Percentiles rank a stretch among this genome's conserved stretches.
phyloP scores from a whole-genome alignment of 805 yeast genomes.

The Nakazawaea holstii region DNA sequence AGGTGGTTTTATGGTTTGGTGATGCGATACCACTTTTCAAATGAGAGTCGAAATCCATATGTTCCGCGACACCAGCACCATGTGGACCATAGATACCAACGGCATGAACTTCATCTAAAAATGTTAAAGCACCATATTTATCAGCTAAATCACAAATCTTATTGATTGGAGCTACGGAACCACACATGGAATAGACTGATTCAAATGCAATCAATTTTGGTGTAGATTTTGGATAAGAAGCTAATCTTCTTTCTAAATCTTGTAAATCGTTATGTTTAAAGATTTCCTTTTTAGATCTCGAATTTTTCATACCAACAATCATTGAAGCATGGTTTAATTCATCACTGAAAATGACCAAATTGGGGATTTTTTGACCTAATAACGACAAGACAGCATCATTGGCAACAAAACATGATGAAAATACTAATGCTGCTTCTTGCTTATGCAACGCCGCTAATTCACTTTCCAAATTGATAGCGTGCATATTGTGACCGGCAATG shows the following conservation, averaged over 20 bases:
- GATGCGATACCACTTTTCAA: conserved; percentile 58
- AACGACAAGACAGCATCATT: conserved; percentile 92
- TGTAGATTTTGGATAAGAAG: conserved; percentile 73
- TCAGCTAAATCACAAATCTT: conserved; percentile 94
- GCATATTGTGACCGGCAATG: conserved; percentile 94
- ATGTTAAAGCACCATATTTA: conserved; percentile 94
- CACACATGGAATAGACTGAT: conserved; percentile 97
- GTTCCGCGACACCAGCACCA: conserved; percentile 99
- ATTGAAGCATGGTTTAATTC: conserved; percentile 95
- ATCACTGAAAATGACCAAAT: conserved; percentile 88
- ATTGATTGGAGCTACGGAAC: conserved; percentile 92
- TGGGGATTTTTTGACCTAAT: conserved; percentile 85
- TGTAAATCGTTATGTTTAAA: conserved; percentile 86
- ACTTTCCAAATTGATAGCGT: conserved; percentile 82
- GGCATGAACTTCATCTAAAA: conserved; percentile 97
- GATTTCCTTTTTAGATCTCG: conserved; percentile 81
- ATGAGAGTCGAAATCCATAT: conserved; percentile 82
- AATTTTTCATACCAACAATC: conserved; percentile 93
- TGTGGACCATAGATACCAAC: conserved; percentile 99
- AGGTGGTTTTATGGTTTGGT: conserved; percentile 51
- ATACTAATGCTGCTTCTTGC: conserved; percentile 92
- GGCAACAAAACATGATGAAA: conserved; percentile 93
- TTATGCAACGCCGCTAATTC: conserved; percentile 87
- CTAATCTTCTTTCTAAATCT: conserved; percentile 76
- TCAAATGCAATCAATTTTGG: conserved; percentile 98